phyloP scores from a whole-genome alignment of 2,329 filamentous ascomycete genomes.

The Colletotrichum sp. region DNA sequence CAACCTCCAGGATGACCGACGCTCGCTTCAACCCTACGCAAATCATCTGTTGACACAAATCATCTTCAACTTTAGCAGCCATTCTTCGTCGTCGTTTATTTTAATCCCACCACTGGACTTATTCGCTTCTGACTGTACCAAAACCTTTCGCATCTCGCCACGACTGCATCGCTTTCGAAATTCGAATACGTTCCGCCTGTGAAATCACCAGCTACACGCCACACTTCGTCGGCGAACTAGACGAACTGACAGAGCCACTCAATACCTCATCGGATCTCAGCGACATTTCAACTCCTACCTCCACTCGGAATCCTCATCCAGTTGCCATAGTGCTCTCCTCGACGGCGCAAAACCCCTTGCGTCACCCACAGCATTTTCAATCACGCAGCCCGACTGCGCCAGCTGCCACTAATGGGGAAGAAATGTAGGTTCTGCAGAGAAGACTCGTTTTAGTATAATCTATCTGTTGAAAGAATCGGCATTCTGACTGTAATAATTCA shows the following conservation, averaged over 20 bases:
- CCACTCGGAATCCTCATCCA: not conserved
- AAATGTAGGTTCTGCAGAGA: slow-evolving; percentile 32
- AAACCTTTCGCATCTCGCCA: not conserved
- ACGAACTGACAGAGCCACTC: not conserved
- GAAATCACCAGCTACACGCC: not conserved
- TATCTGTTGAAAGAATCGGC: not conserved
- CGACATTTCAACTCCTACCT: not conserved
- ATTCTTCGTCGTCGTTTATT: not conserved
- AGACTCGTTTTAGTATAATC: not conserved
- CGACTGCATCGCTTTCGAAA: not conserved
- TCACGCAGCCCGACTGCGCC: slow-evolving; percentile 2
- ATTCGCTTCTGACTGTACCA: not conserved
- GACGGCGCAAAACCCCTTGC: no score
- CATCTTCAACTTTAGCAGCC: not conserved
- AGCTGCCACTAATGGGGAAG: slow-evolving; percentile 35
- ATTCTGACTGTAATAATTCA: not conserved
- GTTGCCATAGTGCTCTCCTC: not conserved
- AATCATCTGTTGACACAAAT: not conserved
- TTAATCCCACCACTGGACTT: not conserved
- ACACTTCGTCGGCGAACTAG: not conserved
- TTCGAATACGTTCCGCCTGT: not conserved
- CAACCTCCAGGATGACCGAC: slow-evolving; percentile 11
- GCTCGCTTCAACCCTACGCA: slow-evolving; percentile 13
- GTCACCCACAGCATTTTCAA: not conserved
- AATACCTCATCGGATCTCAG: not conserved